Evolutionary conservation across 257 asterid species (phyloP), one percentile per base, ranked within the genome.

Genomic region (Apocynum venetum): DNA sequence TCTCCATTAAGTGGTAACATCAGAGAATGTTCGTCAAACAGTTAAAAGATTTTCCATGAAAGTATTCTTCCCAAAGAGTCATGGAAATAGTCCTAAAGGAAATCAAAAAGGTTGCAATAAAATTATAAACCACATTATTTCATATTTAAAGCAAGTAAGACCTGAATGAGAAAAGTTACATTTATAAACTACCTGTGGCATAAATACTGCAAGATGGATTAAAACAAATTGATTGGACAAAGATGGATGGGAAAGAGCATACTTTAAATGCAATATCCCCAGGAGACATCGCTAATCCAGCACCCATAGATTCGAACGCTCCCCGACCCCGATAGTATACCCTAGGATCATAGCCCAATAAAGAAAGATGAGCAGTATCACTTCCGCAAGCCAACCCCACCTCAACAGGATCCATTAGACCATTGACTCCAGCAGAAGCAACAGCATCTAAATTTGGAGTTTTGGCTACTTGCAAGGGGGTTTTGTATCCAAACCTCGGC

Each of bases 281-380:
- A 0, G 98, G 97, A 47, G 92, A 88, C 99, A 96, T 96, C 40
- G 94, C 98, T 55, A 96, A 81, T 41, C 99, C 99, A 41, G 98
- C 96, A 52, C 99, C 99, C 99, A 96, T 96, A 2, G 99, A 96
- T 72, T 96, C 98, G 76, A 96, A 96, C 40, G 99, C 98, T 75
- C 99, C 99, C 63, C 99, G 91, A 47, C 99, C 99, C 48, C 97
- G 96, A 79, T 96, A 96, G 83, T 91, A 96, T 43, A 88, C 86
- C 77, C 97, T 82, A 1, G 98, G 99, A 78, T 96, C 97, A 84
- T 93, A 96, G 38, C 98, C 98, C 89, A 93, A 51, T 69, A 96
- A 74, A 53, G 98, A 93, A 79, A 96, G 94, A 87, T 96, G 99
- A 3, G 99, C 98, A 10, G 99, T 96, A 77, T 96, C 99, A 80